Percentiles rank a stretch among this genome's conserved stretches.
These are phyloP conservation scores for Isabelozyma pseudorhagii DNA, from an alignment of 805 yeast species.

Conservation along the genomic window DNA sequence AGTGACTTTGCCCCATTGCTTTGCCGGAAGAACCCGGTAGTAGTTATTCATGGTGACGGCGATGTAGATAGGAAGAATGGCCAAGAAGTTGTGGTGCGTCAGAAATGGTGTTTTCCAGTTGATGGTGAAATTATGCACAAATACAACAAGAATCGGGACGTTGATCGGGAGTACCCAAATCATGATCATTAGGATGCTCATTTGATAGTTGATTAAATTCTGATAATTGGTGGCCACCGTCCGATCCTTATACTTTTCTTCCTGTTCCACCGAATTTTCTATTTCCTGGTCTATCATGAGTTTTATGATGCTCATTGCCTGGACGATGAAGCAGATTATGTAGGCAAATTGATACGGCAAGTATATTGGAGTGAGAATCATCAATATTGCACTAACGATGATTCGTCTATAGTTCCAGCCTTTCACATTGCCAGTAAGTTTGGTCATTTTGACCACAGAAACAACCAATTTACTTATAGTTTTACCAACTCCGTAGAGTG, in stretches of 20 bases:
- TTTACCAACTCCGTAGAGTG: conserved; percentile 1
- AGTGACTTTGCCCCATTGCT: conserved; percentile 10
- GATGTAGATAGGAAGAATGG: conserved; percentile 69
- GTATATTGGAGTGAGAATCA: conserved; percentile 49
- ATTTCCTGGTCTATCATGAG: conserved; percentile 2
- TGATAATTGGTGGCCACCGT: conserved; percentile 2
- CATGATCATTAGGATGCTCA: conserved; percentile 65
- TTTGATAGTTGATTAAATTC: conserved; percentile 53
- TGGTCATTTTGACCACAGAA: not conserved
- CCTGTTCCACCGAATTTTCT: not conserved
- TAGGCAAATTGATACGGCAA: conserved; percentile 83
- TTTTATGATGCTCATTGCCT: conserved; percentile 49
- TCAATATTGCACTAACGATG: conserved; percentile 4
- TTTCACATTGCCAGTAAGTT: conserved; percentile 1
- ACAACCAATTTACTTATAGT: not conserved
- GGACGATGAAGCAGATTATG: conserved; percentile 57
- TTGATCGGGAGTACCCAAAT: conserved; percentile 78
- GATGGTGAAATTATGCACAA: conserved; percentile 72
- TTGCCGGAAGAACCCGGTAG: conserved; percentile 34
- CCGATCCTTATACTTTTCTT: not conserved
- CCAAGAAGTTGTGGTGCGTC: conserved; percentile 79
- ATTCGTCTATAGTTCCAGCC: conserved; percentile 13
- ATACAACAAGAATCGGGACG: conserved; percentile 74
- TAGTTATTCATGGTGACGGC: conserved; percentile 52
- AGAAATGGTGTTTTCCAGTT: conserved; percentile 83